Conservation (phyloP, 208 protist genomes). For the Acanthamoeba culbertsoni region DNA sequence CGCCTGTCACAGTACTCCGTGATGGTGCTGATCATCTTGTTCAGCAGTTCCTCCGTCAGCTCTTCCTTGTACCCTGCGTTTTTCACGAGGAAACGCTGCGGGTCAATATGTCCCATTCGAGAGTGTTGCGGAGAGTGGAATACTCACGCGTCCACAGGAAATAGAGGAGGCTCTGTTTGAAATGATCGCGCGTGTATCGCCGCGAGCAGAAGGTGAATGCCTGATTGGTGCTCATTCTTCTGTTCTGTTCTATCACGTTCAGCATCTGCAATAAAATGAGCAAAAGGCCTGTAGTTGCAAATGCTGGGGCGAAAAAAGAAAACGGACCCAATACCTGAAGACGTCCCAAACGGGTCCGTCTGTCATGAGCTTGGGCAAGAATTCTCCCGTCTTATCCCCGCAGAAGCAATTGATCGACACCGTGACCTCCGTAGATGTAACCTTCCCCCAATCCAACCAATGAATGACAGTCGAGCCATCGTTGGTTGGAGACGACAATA, state of each 20-base stretch:
- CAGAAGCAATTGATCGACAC: slow-evolving; percentile 56
- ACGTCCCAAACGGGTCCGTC: neutral
- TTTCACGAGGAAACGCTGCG: no score
- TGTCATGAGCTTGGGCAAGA: slow-evolving; percentile 7
- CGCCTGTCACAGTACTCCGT: neutral
- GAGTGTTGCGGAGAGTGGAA: no score
- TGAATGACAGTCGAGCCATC: neutral
- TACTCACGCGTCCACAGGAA: slow-evolving; percentile 34
- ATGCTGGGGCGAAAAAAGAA: neutral
- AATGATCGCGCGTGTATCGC: neutral
- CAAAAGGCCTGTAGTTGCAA: neutral
- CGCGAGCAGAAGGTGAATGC: neutral
- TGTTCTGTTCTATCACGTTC: slow-evolving; percentile 12
- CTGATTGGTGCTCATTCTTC: neutral
- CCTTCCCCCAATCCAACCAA: no score
- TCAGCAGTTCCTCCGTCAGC: neutral
- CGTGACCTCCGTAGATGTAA: neutral
- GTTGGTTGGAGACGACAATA: no score
- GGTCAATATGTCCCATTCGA: no score
- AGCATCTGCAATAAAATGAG: neutral
- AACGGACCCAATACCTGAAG: neutral
- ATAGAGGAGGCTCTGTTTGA: neutral
- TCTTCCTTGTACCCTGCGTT: neutral
- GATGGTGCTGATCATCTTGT: neutral
- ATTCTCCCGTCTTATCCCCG: neutral